These are phyloP conservation scores for Verticillium tricorpus DNA, from an alignment of 2,329 filamentous ascomycete species.

Conservation along the genomic window DNA sequence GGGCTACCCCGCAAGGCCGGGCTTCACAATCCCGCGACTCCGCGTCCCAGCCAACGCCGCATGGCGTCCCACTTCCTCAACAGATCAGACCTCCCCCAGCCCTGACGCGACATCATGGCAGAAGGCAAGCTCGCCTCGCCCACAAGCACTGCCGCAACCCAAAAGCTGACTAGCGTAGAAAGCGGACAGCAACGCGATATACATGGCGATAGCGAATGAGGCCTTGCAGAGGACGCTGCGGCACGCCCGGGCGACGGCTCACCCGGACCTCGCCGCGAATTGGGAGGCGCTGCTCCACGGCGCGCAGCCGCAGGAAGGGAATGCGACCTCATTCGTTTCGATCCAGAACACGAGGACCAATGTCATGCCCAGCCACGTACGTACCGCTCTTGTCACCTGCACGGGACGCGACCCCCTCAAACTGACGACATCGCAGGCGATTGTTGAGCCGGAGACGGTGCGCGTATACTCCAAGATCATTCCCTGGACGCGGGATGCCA, in stretches of 20 bases:
- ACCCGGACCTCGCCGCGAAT: not conserved
- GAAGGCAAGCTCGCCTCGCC: not conserved
- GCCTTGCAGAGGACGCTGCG: not conserved
- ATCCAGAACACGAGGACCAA: not conserved
- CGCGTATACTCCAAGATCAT: slow-evolving; percentile 1
- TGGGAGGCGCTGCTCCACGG: not conserved
- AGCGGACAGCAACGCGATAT: not conserved
- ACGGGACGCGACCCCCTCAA: not conserved
- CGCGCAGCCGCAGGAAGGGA: not conserved
- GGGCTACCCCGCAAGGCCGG: not conserved
- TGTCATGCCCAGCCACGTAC: not conserved
- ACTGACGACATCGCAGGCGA: not conserved
- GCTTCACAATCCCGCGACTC: not conserved
- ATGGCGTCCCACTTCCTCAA: not conserved
- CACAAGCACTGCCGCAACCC: not conserved
- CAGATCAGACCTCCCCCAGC: not conserved
- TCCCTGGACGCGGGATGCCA: not conserved
- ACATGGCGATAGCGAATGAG: not conserved
- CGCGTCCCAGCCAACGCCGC: not conserved
- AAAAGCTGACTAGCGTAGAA: not conserved
- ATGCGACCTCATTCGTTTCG: not conserved
- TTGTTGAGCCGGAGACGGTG: not conserved
- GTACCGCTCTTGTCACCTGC: not conserved
- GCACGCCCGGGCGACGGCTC: not conserved
- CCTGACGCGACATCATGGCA: not conserved